Evolutionary conservation across 2,329 filamentous ascomycete species (phyloP).

Genomic region (Lomentospora prolificans): DNA sequence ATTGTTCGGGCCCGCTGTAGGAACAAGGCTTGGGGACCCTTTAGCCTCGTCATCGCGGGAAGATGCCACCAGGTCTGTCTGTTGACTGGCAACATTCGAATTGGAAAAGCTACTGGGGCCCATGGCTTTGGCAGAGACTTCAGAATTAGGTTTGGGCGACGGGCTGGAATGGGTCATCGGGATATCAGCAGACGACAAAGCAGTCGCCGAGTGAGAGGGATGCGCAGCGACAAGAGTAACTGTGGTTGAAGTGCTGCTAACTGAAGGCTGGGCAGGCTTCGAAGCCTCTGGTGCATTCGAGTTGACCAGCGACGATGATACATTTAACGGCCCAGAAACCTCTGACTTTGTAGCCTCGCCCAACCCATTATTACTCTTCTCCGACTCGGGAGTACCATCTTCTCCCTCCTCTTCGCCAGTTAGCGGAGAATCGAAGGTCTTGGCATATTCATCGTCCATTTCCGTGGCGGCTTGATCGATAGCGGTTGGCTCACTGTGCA

Average conservation of each 20-base stretch:
- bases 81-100: neutral
- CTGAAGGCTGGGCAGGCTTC: slow-evolving; percentile 10
- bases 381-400: neutral
- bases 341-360: slow-evolving; percentile 17
- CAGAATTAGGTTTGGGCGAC: neutral
- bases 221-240: neutral
- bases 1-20: neutral
- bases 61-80: neutral
- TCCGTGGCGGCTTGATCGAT: slow-evolving; percentile 17
- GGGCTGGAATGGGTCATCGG: neutral
- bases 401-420: slow-evolving; percentile 25
- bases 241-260: neutral
- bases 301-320: slow-evolving; percentile 16
- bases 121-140: neutral
- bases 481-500: slow-evolving; percentile 17
- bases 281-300: slow-evolving; percentile 15
- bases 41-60: neutral
- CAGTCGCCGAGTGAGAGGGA: neutral
- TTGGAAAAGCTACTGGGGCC: neutral
- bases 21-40: neutral
- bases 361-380: slow-evolving; percentile 15
- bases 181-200: slow-evolving; percentile 5
- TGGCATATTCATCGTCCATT: slow-evolving; percentile 40
- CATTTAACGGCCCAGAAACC: slow-evolving; percentile 19
- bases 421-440: slow-evolving; percentile 39